Evolutionary conservation across 2,329 filamentous ascomycete species (phyloP).

Genomic region (Trematosphaeria pertusa): DNA sequence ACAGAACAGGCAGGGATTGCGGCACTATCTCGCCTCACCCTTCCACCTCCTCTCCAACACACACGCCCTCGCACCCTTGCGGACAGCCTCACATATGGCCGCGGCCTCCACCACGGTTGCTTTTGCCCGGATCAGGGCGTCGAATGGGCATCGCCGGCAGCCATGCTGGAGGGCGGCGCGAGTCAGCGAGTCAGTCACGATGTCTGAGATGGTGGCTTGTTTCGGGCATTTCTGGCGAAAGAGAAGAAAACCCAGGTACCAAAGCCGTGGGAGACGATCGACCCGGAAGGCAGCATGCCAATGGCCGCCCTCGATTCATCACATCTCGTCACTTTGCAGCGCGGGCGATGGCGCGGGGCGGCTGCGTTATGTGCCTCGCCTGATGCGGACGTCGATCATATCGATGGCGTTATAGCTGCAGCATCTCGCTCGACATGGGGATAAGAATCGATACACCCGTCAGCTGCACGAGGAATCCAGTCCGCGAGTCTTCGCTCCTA

Average conservation of each 20-base stretch:
- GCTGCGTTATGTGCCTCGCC: background rate
- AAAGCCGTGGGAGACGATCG: slow-evolving; percentile 22
- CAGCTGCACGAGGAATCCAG: background rate
- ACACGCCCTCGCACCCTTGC: slow-evolving; percentile 8
- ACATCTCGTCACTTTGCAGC: slow-evolving; percentile 15
- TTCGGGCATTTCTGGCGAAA: slow-evolving; percentile 2
- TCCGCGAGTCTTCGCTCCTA: too few relatives aligned
- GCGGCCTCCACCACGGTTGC: slow-evolving; percentile 5
- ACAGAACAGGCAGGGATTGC: background rate
- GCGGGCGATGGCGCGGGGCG: background rate
- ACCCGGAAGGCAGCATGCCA: slow-evolving; percentile 7
- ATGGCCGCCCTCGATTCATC: slow-evolving; percentile 3
- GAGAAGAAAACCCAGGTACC: slow-evolving; percentile 22
- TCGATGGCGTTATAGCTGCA: slow-evolving; percentile 4
- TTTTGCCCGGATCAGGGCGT: slow-evolving; percentile 11
- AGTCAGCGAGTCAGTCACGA: background rate
- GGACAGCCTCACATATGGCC: slow-evolving; percentile 10
- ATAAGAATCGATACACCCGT: too few relatives aligned
- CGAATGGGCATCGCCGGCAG: slow-evolving; percentile 10
- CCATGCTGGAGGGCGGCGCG: background rate
- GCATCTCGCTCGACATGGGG: background rate
- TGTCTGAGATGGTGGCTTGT: slow-evolving; percentile 8
- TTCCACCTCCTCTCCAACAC: slow-evolving; percentile 7
- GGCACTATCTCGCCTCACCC: background rate
- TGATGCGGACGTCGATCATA: slow-evolving; percentile 15